Evolutionary conservation across 768 basidiomycete genomes (phyloP).

Genomic region (Strobilomyces dryophilus): DNA sequence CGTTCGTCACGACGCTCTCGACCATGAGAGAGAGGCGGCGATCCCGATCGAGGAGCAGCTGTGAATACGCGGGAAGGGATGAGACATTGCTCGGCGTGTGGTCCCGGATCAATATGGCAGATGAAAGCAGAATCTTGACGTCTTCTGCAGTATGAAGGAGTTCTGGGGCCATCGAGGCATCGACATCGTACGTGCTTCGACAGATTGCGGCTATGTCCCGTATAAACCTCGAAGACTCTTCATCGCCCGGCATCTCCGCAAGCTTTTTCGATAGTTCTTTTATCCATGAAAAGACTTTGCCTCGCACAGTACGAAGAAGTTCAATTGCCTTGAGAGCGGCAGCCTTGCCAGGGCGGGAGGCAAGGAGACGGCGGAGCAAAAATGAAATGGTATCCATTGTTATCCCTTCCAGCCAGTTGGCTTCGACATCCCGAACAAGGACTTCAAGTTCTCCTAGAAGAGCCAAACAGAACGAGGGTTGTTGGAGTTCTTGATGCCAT

Average conservation of each 20-base stretch:
- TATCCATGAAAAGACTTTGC: conserved; percentile 35
- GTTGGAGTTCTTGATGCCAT: conserved; percentile 12
- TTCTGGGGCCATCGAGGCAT: not conserved
- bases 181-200: conserved; percentile 32
- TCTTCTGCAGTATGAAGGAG: conserved; percentile 19
- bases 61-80: not conserved
- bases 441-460: conserved; percentile 36
- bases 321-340: conserved; percentile 16
- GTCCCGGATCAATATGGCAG: conserved; percentile 23
- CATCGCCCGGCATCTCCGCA: conserved; percentile 5
- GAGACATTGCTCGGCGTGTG: conserved; percentile 18
- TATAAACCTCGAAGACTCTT: conserved; percentile 22
- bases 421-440: conserved; percentile 32
- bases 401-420: conserved; percentile 39
- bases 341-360: conserved; percentile 11
- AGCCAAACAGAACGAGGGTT: conserved; percentile 17
- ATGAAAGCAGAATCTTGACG: conserved; percentile 20
- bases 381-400: conserved; percentile 33
- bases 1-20: conserved; percentile 6
- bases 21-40: conserved; percentile 25
- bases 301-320: conserved; percentile 32
- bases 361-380: conserved; percentile 36
- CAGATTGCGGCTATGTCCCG: conserved; percentile 38
- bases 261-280: conserved; percentile 26
- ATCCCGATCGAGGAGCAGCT: too few relatives aligned